Evolutionary conservation across 2,329 filamentous ascomycete species (phyloP).

Genomic region (Colletotrichum sp.): DNA sequence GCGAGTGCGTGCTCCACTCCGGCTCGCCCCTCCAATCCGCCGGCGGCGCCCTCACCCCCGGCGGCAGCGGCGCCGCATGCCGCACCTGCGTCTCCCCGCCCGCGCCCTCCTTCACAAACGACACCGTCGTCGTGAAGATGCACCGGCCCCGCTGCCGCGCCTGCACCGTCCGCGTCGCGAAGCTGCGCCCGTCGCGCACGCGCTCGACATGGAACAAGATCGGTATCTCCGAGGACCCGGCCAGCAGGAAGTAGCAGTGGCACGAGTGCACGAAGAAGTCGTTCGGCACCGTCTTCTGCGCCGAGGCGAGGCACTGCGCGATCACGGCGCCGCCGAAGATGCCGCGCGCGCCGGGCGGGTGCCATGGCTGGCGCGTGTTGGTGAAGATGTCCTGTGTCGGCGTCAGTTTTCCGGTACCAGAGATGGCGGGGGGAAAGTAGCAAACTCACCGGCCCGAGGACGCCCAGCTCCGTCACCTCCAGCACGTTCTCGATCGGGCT

Average conservation of each 20-base stretch:
- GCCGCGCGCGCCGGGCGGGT: constrained; percentile 87
- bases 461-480: constrained; percentile 80
- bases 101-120: constrained; percentile 75
- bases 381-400: constrained; percentile 81
- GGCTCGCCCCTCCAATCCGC: constrained; percentile 46
- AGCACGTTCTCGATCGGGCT: constrained; percentile 88
- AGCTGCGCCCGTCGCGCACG: constrained; percentile 88
- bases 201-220: constrained; percentile 95
- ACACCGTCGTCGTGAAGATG: constrained; percentile 96
- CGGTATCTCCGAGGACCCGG: constrained; percentile 82
- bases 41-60: constrained; percentile 39
- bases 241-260: constrained; percentile 98
- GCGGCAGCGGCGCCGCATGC: constrained; percentile 69
- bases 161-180: constrained; percentile 94
- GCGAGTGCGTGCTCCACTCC: constrained; percentile 54
- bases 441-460: constrained; percentile 75
- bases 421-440: too few relatives aligned
- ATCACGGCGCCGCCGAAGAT: constrained; percentile 95
- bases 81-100: constrained; percentile 58
- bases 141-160: constrained; percentile 85
- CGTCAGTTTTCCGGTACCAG: too few relatives aligned
- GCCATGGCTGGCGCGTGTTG: constrained; percentile 90
- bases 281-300: constrained; percentile 82
- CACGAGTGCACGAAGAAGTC: constrained; percentile 91
- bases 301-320: constrained; percentile 87